Percentiles rank a stretch among this genome's conserved stretches.
These are phyloP conservation scores for Atractiella rhizophila DNA, from an alignment of 768 basidiomycete genomes.

Conservation along the genomic window DNA sequence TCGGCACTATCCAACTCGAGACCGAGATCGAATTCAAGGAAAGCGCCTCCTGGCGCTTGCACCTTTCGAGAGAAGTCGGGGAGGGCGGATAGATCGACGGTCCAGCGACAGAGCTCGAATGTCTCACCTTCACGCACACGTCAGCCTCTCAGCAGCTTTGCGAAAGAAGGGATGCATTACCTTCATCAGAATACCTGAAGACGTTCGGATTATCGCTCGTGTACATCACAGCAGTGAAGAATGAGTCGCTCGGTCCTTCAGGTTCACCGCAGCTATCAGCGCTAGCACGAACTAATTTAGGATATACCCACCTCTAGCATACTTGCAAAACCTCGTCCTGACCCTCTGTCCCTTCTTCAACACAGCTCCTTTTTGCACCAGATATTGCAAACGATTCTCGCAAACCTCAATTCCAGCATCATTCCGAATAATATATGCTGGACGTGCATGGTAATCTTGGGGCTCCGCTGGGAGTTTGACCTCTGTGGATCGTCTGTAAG, in stretches of 20 bases:
- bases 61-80: no score
- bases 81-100: constrained; percentile 49
- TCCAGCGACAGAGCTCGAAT: constrained; percentile 31
- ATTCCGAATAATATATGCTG: constrained; percentile 56
- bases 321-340: constrained; percentile 48
- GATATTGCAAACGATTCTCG: constrained; percentile 53
- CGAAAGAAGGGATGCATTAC: not conserved
- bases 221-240: constrained; percentile 58
- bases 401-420: constrained; percentile 52
- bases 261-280: no score
- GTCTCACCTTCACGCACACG: constrained; percentile 4
- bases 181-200: constrained; percentile 61
- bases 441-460: constrained; percentile 61
- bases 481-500: no score
- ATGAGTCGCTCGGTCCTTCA: constrained; percentile 38
- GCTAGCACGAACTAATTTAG: no score
- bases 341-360: constrained; percentile 66
- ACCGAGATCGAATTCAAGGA: no score
- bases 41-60: no score
- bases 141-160: not conserved
- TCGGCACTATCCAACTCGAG: no score
- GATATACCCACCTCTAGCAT: constrained; percentile 6
- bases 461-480: constrained; percentile 69
- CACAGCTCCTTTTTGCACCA: constrained; percentile 66
- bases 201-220: constrained; percentile 47